These are phyloP conservation scores for Triangularia verruculosa DNA, from an alignment of 2,329 filamentous ascomycete genomes.

Conservation along the genomic window DNA sequence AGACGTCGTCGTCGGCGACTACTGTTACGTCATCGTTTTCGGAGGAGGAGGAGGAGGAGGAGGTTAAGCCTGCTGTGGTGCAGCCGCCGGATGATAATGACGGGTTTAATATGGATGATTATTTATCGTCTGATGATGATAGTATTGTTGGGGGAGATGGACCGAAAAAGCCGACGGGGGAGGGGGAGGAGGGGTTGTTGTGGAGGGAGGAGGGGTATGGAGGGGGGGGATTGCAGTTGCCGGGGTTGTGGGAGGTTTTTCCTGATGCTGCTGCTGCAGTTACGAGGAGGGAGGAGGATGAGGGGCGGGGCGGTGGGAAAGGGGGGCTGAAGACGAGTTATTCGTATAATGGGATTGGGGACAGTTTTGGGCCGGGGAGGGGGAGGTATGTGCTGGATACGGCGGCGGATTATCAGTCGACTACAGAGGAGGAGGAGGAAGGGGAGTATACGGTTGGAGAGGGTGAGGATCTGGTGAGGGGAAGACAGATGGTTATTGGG, in stretches of 20 bases:
- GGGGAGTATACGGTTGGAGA: not conserved
- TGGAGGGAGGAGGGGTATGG: conserved; percentile 39
- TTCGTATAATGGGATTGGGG: conserved; percentile 5
- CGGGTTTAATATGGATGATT: conserved; percentile 39
- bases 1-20: no score
- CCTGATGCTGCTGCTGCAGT: not conserved
- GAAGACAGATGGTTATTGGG: not conserved
- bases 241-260: conserved; percentile 32
- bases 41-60: no score
- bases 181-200: conserved; percentile 38
- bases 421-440: not conserved
- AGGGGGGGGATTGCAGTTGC: conserved; percentile 34
- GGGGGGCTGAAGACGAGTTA: not conserved
- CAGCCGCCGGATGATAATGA: no score
- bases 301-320: no score
- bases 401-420: not conserved
- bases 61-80: no score
- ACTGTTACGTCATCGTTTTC: no score
- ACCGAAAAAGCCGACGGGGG: conserved; percentile 24
- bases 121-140: conserved; percentile 36
- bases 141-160: conserved; percentile 32
- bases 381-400: conserved; percentile 11
- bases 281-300: not conserved
- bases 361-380: not conserved
- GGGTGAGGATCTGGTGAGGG: not conserved